phyloP scores from a whole-genome alignment of 2,329 filamentous ascomycete species.

The Colletotrichum kahawae region DNA sequence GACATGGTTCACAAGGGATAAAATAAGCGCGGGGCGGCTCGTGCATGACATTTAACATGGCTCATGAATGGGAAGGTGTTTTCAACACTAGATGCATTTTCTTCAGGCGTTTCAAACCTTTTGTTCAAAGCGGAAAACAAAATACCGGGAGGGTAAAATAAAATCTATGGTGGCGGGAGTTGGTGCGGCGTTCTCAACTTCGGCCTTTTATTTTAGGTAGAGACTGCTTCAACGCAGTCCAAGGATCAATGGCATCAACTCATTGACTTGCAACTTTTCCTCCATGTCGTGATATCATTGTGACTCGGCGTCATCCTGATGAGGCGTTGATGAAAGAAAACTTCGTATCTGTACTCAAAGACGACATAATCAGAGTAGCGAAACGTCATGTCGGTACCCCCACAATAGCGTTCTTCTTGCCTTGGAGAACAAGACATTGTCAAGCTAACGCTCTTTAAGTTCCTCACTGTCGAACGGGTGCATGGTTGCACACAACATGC shows the following conservation, averaged over 20 bases:
- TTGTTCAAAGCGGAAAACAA: conserved; percentile 12
- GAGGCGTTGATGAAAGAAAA: background rate
- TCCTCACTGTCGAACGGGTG: background rate
- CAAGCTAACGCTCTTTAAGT: background rate
- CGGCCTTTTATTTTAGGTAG: conserved; percentile 15
- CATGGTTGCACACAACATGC: background rate
- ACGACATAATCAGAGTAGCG: background rate
- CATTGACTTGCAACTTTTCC: background rate
- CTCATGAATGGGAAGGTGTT: conserved; percentile 24
- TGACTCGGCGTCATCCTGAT: background rate
- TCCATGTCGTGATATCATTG: background rate
- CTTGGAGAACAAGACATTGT: background rate
- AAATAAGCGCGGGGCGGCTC: conserved; percentile 7
- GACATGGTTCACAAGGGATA: conserved; percentile 16
- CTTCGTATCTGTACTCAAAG: background rate
- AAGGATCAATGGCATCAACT: conserved; percentile 14
- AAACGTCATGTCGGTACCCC: background rate
- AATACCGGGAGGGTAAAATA: conserved; percentile 11
- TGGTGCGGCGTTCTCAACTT: conserved; percentile 29
- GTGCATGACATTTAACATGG: conserved; percentile 24
- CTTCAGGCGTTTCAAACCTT: conserved; percentile 37
- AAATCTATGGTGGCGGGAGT: conserved; percentile 27
- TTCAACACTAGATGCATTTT: conserved; percentile 34
- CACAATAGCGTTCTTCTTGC: background rate
- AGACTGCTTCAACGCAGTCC: conserved; percentile 22